Percentiles rank a stretch among this genome's conserved stretches.
These are phyloP conservation scores for Neospora caninum DNA, from an alignment of 169 alveolate genomes.

Conservation along the genomic window DNA sequence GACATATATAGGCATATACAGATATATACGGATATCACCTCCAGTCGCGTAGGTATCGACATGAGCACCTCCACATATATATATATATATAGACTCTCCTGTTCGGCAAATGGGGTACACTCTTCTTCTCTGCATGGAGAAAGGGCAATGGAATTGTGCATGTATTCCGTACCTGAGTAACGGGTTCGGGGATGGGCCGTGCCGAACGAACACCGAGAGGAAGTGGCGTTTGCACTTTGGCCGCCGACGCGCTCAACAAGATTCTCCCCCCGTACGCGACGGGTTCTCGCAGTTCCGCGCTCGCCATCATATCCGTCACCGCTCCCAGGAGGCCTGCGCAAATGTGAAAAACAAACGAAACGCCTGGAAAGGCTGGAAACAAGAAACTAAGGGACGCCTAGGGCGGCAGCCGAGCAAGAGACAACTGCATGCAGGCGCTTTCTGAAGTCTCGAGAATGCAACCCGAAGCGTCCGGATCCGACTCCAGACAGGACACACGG, in stretches of 20 bases:
- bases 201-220: constrained; percentile 69
- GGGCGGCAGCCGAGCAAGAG: too few species aligned
- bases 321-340: constrained; percentile 66
- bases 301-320: constrained; percentile 72
- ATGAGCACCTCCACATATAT: neutral
- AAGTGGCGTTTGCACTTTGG: constrained; percentile 76
- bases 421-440: too few species aligned
- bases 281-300: constrained; percentile 71
- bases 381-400: too few species aligned
- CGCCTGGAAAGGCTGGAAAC: too few species aligned
- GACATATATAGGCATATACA: neutral
- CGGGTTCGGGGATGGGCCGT: constrained; percentile 41
- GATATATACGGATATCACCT: neutral
- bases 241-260: constrained; percentile 69
- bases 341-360: neutral
- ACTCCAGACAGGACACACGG: too few species aligned
- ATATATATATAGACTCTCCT: constrained; percentile 49
- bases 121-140: too few species aligned
- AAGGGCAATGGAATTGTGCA: constrained; percentile 4
- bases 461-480: too few species aligned
- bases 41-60: too few species aligned
- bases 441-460: too few species aligned
- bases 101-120: too few species aligned
- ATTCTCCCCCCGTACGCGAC: constrained; percentile 76
- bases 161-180: constrained; percentile 40